Percentiles rank a stretch among this genome's conserved stretches.
These are phyloP conservation scores for Sclerotinia glacialis DNA, from an alignment of 2,329 filamentous ascomycete species.

Conservation along the genomic window DNA sequence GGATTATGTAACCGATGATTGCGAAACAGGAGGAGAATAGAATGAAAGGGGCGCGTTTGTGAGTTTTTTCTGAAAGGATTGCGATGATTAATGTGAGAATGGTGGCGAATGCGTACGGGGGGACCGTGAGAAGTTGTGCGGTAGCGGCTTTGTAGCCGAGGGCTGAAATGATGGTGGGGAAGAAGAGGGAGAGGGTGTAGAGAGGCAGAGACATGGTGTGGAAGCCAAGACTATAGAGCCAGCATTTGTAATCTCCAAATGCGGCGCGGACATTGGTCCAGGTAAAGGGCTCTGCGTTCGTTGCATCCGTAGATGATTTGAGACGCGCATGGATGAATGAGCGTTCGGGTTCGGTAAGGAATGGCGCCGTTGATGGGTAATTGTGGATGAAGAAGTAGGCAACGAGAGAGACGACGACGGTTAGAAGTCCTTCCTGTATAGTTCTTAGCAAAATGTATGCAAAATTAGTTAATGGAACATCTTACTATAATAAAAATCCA, in stretches of 20 bases:
- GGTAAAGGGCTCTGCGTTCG: conserved; percentile 63
- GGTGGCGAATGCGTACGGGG: conserved; percentile 63
- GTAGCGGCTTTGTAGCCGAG: conserved; percentile 53
- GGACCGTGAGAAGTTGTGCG: conserved; percentile 59
- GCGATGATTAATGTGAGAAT: conserved; percentile 57
- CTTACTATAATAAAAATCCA: conserved; percentile 60
- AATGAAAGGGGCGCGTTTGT: conserved; percentile 61
- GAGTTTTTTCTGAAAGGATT: conserved; percentile 56
- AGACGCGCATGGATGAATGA: conserved; percentile 53
- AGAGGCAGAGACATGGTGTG: conserved; percentile 68
- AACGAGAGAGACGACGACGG: conserved; percentile 48
- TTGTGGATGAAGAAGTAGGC: conserved; percentile 65
- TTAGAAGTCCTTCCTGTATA: conserved; percentile 52
- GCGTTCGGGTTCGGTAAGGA: conserved; percentile 50
- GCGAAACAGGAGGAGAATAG: conserved; percentile 55
- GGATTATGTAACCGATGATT: conserved; percentile 60
- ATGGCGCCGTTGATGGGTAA: conserved; percentile 58
- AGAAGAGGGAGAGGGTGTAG: conserved; percentile 55
- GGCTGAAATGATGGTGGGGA: conserved; percentile 54
- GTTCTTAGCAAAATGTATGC: conserved; percentile 15
- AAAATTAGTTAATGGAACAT: background rate
- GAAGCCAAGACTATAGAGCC: conserved; percentile 69
- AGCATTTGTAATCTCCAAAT: conserved; percentile 65
- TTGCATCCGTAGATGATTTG: conserved; percentile 66
- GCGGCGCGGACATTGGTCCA: conserved; percentile 65